A percentile compares a stretch with the other conserved stretches of the same genome.
phyloP scores from a whole-genome alignment of 2,329 filamentous ascomycete genomes.

The Colletotrichum sp. region DNA sequence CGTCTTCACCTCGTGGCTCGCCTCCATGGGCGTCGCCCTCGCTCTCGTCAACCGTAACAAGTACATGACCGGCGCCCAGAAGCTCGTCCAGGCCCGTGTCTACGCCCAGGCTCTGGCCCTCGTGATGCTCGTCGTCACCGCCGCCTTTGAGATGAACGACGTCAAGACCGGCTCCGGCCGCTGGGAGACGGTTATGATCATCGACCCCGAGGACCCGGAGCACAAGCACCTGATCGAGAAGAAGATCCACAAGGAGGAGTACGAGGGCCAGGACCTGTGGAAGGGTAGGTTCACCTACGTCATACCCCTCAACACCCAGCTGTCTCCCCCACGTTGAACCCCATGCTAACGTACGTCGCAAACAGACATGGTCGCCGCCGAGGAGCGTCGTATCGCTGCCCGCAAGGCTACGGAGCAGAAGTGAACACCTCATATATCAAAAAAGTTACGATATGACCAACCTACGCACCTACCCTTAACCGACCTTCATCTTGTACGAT shows the following conservation, averaged over 20 bases:
- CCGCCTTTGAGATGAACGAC: slow-evolving; percentile 81
- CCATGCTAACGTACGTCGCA: slow-evolving; percentile 21
- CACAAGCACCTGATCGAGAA: slow-evolving; percentile 87
- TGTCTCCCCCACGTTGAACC: background rate
- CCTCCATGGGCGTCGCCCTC: slow-evolving; percentile 77
- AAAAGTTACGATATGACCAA: background rate
- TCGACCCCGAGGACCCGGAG: slow-evolving; percentile 81
- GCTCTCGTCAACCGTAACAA: slow-evolving; percentile 78
- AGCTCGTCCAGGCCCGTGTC: slow-evolving; percentile 92
- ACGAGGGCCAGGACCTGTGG: slow-evolving; percentile 92
- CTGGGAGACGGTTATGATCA: slow-evolving; percentile 83
- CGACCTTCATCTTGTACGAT: background rate
- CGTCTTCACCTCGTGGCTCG: slow-evolving; percentile 81
- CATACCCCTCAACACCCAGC: background rate
- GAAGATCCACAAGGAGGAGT: slow-evolving; percentile 84
- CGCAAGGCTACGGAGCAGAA: slow-evolving; percentile 28
- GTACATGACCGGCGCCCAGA: slow-evolving; percentile 77
- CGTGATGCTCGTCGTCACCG: slow-evolving; percentile 80
- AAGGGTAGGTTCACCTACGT: slow-evolving; percentile 62
- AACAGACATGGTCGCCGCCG: slow-evolving; percentile 80
- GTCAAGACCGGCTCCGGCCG: slow-evolving; percentile 75
- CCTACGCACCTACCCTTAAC: background rate
- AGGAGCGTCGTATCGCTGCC: slow-evolving; percentile 65
- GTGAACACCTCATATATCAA: background rate
- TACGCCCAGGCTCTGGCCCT: slow-evolving; percentile 91